Base-by-base conservation (phyloP, 2,329 filamentous ascomycete genomes). In the Pestalotiopsis sp. region DNA sequence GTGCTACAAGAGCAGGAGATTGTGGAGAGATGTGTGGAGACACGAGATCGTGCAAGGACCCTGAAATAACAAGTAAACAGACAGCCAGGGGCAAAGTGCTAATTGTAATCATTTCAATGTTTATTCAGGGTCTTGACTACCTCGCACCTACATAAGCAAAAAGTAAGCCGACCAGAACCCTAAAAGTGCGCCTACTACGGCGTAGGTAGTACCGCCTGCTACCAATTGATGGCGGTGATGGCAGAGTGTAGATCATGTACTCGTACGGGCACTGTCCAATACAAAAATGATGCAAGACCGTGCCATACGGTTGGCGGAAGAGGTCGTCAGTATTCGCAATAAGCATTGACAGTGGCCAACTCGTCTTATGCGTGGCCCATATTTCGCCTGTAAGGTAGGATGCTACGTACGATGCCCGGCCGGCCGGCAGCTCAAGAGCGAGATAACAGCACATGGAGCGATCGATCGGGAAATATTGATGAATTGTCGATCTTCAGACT, bases 21-120 rank as follows among this genome's bases (percentile, higher is more conserved):
- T 39, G 59, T 62, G 59, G 59, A 62, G 25, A 62, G 59, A 62
- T 36, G 27, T 38, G 59, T 62, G 59, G 59, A n/a, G 25, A 62
- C n/a, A 36, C 31, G 25, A 62, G n/a, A 39, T 62, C 36, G 57
- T 59, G 23, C 59, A 39, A 39, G 31, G 59, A 62, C 59, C 59
- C 59, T 62, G 59, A 62, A 62, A 62, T 62, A 59, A 59, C 57
- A 38, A 39, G 36, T 38, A 20, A 27, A 20, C n/a, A 39, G 31
- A 62, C 27, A 39, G 31, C 59, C n/a, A 36, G 27, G 59, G 25
- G 27, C 59, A 23, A 36, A 62, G n/a, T 36, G 27, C 38, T 23
- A 36, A 62, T 36, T 59, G 57, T 13, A 27, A 36, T 52, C 45
- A 52, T 52, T 52, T 52, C 45, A 52, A 52, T 52, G 57, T 59